phyloP scores from a whole-genome alignment of 2,329 filamentous ascomycete genomes.

The Pestalotiopsis sp. region DNA sequence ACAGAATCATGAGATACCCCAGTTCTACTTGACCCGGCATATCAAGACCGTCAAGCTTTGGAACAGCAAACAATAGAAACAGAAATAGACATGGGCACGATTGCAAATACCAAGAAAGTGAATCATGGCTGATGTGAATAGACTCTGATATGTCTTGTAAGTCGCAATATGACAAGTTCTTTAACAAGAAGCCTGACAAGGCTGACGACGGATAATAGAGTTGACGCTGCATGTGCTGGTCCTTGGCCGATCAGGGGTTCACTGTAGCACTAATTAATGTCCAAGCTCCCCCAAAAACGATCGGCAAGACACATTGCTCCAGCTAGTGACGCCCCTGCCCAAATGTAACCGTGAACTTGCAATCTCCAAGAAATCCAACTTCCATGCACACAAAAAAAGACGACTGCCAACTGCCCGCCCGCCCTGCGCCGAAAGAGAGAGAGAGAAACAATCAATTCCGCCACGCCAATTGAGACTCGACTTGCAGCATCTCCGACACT shows the following conservation, averaged over 20 bases:
- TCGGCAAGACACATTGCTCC: background rate
- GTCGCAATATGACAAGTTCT: background rate
- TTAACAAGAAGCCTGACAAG: background rate
- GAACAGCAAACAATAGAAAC: background rate
- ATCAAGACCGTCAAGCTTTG: background rate
- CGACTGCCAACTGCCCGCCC: background rate
- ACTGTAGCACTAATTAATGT: background rate
- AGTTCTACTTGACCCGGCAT: background rate
- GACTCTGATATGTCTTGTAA: background rate
- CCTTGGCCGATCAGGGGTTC: background rate
- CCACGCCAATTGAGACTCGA: background rate
- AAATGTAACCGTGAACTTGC: background rate
- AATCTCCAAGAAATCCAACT: slow-evolving; percentile 1
- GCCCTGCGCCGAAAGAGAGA: slow-evolving; percentile 11
- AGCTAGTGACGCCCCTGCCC: slow-evolving; percentile 1
- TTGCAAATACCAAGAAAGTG: background rate
- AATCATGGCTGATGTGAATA: background rate
- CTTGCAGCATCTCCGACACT: background rate
- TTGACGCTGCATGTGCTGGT: background rate
- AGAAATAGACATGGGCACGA: background rate
- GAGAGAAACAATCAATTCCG: background rate
- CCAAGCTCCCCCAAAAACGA: background rate
- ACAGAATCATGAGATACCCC: background rate
- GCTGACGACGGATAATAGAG: background rate
- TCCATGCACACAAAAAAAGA: background rate